phyloP scores from a whole-genome alignment of 441 rosid species.

The Corymbia calophylla region DNA sequence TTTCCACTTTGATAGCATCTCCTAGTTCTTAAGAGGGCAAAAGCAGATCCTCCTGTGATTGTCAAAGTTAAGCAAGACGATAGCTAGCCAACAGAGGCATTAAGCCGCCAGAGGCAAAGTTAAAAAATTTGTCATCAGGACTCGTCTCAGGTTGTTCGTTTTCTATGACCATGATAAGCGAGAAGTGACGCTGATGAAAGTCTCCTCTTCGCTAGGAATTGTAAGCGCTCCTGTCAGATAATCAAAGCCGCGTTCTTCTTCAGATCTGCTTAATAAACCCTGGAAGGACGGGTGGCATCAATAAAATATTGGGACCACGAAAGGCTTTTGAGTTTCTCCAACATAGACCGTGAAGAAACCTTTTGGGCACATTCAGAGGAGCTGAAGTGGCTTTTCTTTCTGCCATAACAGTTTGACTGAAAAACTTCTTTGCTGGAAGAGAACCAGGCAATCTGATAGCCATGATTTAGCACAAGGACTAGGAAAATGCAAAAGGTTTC shows the following conservation, averaged over 20 bases:
- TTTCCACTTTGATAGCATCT: neutral
- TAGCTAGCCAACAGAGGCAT: neutral
- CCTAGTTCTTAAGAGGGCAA: neutral
- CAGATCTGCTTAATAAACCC: neutral
- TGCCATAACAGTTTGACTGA: neutral
- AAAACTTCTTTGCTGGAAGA: constrained; percentile 5
- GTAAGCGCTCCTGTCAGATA: constrained; percentile 6
- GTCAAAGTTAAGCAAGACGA: neutral
- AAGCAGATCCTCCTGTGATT: neutral
- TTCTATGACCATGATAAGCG: neutral
- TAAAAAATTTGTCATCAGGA: neutral
- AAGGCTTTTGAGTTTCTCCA: constrained; percentile 3
- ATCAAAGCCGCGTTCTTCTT: neutral
- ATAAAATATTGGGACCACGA: neutral
- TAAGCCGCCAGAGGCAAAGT: neutral
- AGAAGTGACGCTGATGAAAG: constrained; percentile 4
- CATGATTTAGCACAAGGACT: neutral
- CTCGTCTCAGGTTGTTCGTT: neutral
- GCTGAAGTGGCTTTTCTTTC: constrained; percentile 1
- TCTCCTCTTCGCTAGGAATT: constrained; percentile 7
- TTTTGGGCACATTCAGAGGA: neutral
- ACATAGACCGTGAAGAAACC: constrained; percentile 12
- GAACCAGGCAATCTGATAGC: neutral
- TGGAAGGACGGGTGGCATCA: neutral
- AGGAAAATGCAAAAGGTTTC: neutral